phyloP scores from a whole-genome alignment of 768 basidiomycete genomes.

The Mycena rebaudengoi region DNA sequence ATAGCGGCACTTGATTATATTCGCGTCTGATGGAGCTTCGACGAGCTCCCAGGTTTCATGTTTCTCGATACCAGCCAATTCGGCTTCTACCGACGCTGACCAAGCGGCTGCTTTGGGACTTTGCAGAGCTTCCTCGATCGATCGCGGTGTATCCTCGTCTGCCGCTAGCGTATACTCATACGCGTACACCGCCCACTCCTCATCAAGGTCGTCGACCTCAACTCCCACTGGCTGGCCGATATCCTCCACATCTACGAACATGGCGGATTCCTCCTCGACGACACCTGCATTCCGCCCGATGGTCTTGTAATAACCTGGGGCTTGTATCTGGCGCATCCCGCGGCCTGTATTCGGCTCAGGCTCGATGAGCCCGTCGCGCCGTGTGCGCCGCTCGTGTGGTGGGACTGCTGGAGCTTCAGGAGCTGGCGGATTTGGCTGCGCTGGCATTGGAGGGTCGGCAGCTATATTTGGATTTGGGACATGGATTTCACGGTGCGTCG shows the following conservation, averaged over 20 bases:
- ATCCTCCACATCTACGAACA: neutral
- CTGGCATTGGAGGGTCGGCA: neutral
- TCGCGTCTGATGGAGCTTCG: constrained; percentile 30
- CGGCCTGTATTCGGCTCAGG: constrained; percentile 2
- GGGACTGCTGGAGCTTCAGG: neutral
- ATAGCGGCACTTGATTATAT: constrained; percentile 29
- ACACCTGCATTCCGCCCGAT: neutral
- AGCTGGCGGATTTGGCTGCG: neutral
- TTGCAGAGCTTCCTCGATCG: constrained; percentile 29
- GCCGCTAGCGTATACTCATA: constrained; percentile 2
- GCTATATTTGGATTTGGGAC: neutral
- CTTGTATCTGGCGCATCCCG: neutral
- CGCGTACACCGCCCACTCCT: neutral
- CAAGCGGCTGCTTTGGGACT: constrained; percentile 21
- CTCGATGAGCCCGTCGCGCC: neutral
- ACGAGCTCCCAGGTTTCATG: constrained; percentile 34
- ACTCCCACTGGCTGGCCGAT: neutral
- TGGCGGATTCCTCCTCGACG: neutral
- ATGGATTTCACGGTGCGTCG: neutral
- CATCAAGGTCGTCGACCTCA: neutral
- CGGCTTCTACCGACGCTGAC: constrained; percentile 1
- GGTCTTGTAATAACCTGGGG: neutral
- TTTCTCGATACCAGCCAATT: constrained; percentile 18
- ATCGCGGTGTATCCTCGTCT: constrained; percentile 8
- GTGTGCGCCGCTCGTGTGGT: neutral